Base-by-base conservation (phyloP, 2,329 filamentous ascomycete genomes). In the Monosporascus ibericus region DNA sequence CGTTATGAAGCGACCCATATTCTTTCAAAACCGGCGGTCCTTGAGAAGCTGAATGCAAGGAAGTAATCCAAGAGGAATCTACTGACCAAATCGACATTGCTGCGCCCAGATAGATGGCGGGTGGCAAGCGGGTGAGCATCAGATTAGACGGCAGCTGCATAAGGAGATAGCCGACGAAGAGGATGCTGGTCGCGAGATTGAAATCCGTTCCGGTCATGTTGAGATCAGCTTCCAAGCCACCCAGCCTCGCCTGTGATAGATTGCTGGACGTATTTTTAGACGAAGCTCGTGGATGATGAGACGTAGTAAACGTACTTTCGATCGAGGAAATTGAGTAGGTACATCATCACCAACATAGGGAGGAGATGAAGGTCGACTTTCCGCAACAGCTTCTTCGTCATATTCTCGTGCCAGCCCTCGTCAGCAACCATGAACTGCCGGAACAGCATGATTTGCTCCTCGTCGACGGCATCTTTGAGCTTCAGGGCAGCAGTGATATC, bases 61-160 rank as follows among this genome's bases (percentile, higher is more conserved):
- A 34, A 24, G 18, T n/a, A 5, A 42, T 15, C 8, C 11, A 11
- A 2, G 9, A 34, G 30, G 30, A 9, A 5, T 14, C 9, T 34
- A 48, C 36, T 48, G 34, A 51, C 8, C 65, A 67, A 15, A 67
- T 60, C 0, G 72, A 68, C 62, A 79, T 78, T 0, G 73, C 73
- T 0, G 67, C 63, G 0, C 77, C 72, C 1, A 85, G 71, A 55
- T 82, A 84, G 1, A 78, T 52, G 2, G 77, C 78, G 1, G 81
- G 81, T 9, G 74, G 70, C 30, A 81, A 67, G 3, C 76, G 69
- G 0, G 80, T 82, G 2, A 85, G 67, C 0, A 81, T 60, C 52
- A 85, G 70, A 55, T 85, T 86, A 0, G 80, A 83, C 0, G 82
- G 82, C 0, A 85, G 66, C 61, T 85, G 81, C 75, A 84, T 83